A percentile compares a stretch with the other conserved stretches of the same genome.
Conservation (phyloP, 2,329 filamentous ascomycete genomes). For the Boeremia exigua region DNA sequence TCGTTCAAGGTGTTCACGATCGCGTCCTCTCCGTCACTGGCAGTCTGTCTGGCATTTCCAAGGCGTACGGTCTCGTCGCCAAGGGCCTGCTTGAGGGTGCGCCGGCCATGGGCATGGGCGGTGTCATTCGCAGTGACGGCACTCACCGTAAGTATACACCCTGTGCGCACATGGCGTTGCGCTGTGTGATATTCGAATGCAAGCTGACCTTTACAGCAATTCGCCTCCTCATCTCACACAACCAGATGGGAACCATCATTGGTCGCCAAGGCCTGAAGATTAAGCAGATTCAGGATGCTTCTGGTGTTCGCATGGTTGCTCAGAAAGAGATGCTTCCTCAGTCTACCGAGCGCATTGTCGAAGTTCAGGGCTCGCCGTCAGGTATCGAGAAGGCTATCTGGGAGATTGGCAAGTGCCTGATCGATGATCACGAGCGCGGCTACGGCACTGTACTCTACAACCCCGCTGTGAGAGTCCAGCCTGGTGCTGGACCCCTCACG, state of each 20-base stretch:
- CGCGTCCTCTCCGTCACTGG: slow-evolving; percentile 96
- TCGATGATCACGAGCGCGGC: slow-evolving; percentile 97
- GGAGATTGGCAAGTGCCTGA: slow-evolving; percentile 98
- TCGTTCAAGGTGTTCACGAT: slow-evolving; percentile 96
- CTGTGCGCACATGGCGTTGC: background rate
- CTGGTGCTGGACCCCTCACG: slow-evolving; percentile 60
- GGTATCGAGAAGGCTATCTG: slow-evolving; percentile 95
- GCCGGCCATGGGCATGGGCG: slow-evolving; percentile 94
- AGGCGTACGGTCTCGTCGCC: slow-evolving; percentile 92
- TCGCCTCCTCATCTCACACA: slow-evolving; percentile 97
- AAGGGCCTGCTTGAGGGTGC: slow-evolving; percentile 91
- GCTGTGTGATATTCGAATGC: background rate
- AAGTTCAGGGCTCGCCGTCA: slow-evolving; percentile 92
- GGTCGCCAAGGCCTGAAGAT: slow-evolving; percentile 96
- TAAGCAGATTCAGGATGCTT: slow-evolving; percentile 98
- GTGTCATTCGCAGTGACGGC: slow-evolving; percentile 79
- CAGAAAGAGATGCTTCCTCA: slow-evolving; percentile 99
- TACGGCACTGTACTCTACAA: slow-evolving; percentile 98
- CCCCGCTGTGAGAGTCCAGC: slow-evolving; percentile 86
- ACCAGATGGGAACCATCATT: slow-evolving; percentile 99
- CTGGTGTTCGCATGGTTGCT: slow-evolving; percentile 97
- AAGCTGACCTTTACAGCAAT: slow-evolving; percentile 68
- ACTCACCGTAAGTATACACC: slow-evolving; percentile 80
- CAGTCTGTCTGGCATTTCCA: slow-evolving; percentile 83
- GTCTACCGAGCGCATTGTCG: slow-evolving; percentile 96